Percentiles rank a stretch among this genome's conserved stretches.
Conservation (phyloP, 2,329 filamentous ascomycete species). For the Pestalotiopsis sp. region DNA sequence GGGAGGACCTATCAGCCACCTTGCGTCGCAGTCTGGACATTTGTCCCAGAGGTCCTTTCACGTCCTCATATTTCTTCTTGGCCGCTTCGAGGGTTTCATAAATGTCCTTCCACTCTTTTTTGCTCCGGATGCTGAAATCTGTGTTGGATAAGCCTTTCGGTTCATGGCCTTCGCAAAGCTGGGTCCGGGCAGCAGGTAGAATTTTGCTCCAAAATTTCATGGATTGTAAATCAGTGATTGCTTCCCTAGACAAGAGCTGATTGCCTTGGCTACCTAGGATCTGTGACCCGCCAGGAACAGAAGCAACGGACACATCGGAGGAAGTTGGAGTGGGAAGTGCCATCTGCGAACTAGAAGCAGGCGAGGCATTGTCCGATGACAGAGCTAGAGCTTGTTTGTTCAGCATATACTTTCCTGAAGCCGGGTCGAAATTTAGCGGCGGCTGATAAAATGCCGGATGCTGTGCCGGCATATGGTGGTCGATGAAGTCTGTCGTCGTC, state of each 20-base stretch:
- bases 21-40: conserved; percentile 8
- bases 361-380: background rate
- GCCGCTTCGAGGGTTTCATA: background rate
- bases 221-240: background rate
- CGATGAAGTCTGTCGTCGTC: background rate
- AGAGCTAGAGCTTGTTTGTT: background rate
- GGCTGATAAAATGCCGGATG: background rate
- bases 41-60: background rate
- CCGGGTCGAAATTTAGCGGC: background rate
- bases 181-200: background rate
- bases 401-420: background rate
- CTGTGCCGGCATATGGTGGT: background rate
- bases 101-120: background rate
- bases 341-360: background rate
- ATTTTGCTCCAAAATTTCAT: background rate
- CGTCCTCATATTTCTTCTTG: conserved; percentile 6
- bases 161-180: background rate
- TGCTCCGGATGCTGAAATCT: background rate
- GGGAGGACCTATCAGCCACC: conserved; percentile 12
- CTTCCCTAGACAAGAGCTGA: background rate
- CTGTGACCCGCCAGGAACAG: background rate
- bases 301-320: background rate
- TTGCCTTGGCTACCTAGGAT: background rate
- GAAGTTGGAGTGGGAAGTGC: background rate
- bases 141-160: background rate